A percentile compares a stretch with the other conserved stretches of the same genome.
These are phyloP conservation scores for Holtermannia corniformis DNA, from an alignment of 768 basidiomycete species.

Conservation along the genomic window DNA sequence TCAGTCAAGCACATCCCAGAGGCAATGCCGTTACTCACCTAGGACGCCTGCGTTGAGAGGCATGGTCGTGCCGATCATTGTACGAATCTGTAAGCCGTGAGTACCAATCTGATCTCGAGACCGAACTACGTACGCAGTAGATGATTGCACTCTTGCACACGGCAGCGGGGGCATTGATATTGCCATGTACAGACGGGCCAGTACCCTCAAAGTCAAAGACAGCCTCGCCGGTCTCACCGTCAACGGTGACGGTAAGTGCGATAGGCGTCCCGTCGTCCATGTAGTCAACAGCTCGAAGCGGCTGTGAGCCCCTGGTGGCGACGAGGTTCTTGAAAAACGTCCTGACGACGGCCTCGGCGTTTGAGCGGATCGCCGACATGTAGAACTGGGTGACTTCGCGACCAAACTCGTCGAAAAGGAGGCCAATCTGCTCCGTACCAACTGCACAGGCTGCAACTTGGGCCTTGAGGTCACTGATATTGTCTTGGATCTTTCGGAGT, in stretches of 20 bases:
- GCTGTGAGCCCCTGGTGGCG: conserved; percentile 44
- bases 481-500: conserved; percentile 29
- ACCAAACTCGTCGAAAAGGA: conserved; percentile 27
- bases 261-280: conserved; percentile 34
- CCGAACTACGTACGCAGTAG: conserved; percentile 21
- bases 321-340: not conserved
- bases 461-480: conserved; percentile 27
- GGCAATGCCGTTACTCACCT: too few species aligned
- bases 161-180: conserved; percentile 9
- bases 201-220: conserved; percentile 60
- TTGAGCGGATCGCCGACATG: conserved; percentile 55
- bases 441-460: conserved; percentile 21
- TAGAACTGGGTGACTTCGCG: conserved; percentile 23
- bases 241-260: conserved; percentile 59
- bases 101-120: not conserved
- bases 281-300: conserved; percentile 65
- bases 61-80: conserved; percentile 49
- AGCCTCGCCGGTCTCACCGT: conserved; percentile 62
- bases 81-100: not conserved
- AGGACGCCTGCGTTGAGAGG: conserved; percentile 91
- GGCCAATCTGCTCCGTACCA: conserved; percentile 18
- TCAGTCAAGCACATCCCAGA: too few species aligned
- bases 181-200: conserved; percentile 38
- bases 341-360: conserved; percentile 92
- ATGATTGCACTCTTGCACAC: conserved; percentile 11